Percentiles rank a stretch among this genome's conserved stretches.
Evolutionary conservation across 805 yeast genomes (phyloP).

Genomic region (Hyphopichia homilentoma): DNA sequence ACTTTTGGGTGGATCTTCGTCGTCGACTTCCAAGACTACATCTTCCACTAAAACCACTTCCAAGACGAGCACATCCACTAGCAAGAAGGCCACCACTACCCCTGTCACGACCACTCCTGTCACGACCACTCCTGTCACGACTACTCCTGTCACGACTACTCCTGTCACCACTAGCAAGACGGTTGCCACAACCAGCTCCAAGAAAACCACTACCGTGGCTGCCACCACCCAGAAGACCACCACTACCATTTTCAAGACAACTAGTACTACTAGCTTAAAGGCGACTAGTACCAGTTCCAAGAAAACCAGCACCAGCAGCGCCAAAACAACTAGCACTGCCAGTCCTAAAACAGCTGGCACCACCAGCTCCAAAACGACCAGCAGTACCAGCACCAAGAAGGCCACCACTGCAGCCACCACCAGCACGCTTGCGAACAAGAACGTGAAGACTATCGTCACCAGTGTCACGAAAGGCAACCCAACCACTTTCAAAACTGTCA

Average conservation of each 20-base stretch:
- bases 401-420: slow-evolving; percentile 1
- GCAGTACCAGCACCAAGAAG: too few relatives aligned
- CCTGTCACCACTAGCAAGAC: slow-evolving; percentile 5
- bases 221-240: slow-evolving; percentile 3
- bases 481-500: slow-evolving; percentile 1
- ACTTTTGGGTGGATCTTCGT: slow-evolving; percentile 26
- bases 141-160: slow-evolving; percentile 3
- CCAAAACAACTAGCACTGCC: not conserved
- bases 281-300: slow-evolving; percentile 2
- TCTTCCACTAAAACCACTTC: slow-evolving; percentile 1
- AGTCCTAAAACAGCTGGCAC: slow-evolving; percentile 2
- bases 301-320: slow-evolving; percentile 3
- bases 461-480: slow-evolving; percentile 1
- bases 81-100: slow-evolving; percentile 4
- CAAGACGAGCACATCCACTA: slow-evolving; percentile 1
- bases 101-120: slow-evolving; percentile 4
- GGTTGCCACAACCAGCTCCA: slow-evolving; percentile 5
- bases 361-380: slow-evolving; percentile 1
- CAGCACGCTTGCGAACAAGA: slow-evolving; percentile 1
- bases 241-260: slow-evolving; percentile 2
- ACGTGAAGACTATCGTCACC: not conserved
- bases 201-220: slow-evolving; percentile 2
- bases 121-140: slow-evolving; percentile 4
- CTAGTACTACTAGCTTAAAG: slow-evolving; percentile 3
- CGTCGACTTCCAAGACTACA: slow-evolving; percentile 4